Conservation (phyloP, 345 rosid species). For the Gossypium arboreum region DNA sequence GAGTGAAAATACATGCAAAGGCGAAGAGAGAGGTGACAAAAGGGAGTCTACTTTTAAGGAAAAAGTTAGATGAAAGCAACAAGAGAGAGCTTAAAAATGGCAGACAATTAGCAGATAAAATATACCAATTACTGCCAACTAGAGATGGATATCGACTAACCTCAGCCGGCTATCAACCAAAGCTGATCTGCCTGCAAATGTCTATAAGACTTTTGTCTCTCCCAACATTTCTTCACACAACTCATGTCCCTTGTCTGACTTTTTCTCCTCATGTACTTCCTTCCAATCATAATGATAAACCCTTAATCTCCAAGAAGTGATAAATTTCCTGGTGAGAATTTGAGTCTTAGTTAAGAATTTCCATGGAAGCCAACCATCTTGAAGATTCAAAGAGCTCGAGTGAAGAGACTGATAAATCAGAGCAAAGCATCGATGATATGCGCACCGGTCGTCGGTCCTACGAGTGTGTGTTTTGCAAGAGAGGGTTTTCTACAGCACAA, state of each 20-base stretch:
- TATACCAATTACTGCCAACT: not conserved
- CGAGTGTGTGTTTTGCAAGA: constrained; percentile 73
- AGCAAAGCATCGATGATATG: constrained; percentile 17
- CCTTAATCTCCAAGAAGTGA: not conserved
- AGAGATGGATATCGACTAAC: constrained; percentile 11
- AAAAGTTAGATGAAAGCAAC: constrained; percentile 28
- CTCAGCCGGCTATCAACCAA: constrained; percentile 24
- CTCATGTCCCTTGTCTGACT: constrained; percentile 21
- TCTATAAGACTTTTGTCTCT: constrained; percentile 28
- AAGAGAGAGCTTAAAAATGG: constrained; percentile 12
- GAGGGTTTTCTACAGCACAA: constrained; percentile 93
- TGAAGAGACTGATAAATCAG: constrained; percentile 32
- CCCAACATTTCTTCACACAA: constrained; percentile 1
- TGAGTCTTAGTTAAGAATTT: not conserved
- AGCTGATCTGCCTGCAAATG: not conserved
- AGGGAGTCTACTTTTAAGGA: not conserved
- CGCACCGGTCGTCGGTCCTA: constrained; percentile 43
- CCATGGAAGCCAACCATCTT: constrained; percentile 32
- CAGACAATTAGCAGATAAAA: constrained; percentile 3
- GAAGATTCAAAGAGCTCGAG: constrained; percentile 33
- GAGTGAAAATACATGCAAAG: not conserved
- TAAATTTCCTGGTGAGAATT: not conserved
- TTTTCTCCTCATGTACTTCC: not conserved
- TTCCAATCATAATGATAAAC: constrained; percentile 3
- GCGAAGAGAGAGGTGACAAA: not conserved